Base-by-base conservation (phyloP, 805 yeast genomes). In the Suhomyces tanzawaensis region DNA sequence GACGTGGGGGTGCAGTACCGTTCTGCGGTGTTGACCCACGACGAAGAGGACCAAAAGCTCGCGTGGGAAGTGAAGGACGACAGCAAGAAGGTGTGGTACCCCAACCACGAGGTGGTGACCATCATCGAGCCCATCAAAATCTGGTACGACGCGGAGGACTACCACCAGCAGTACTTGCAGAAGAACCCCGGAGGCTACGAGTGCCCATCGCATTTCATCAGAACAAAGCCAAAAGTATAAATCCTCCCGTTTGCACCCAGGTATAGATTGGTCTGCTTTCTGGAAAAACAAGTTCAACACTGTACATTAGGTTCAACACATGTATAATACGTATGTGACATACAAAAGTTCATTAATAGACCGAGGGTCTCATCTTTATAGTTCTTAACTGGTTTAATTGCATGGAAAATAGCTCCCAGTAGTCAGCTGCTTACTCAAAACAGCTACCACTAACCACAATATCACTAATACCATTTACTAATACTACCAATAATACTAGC, bases 101-200 rank as follows among this genome's bases (percentile, higher is more conserved):
- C 82, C n/a, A 70, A 72, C 33, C 72, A 82, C 52, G 66, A 67
- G 40, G 82, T 93, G 19, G 83, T 68, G 32, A 89, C 98, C 1
- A 65, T 64, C 31, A 76, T 90, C 36, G 84, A 78, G 53, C 83
- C 85, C 7, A 72, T 88, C 31, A 57, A 68, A 35, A 71, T 69
- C 42, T 93, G 86, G 72, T 83, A 81, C 69, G 96, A 90, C 56
- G 98, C 97, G n/a, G 99, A 91, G 62, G 90, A 81, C 25, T 91
- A 90, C 59, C 99, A 91, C 60, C 98, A 91, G 58, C 55, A 73
- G 44, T 91, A 93, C 58, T 69, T 91, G 51, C 72, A 74, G 40
- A 81, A 78, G 53, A 88, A 91, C 58, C 95, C 96, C 2, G 62
- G 66, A 4, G 97, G 97, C 4, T 88, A 90, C 60, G 86, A 85